A percentile compares a stretch with the other conserved stretches of the same genome.
Conservation (phyloP, 305 asterid species). For the Fraxinus baroniana region DNA sequence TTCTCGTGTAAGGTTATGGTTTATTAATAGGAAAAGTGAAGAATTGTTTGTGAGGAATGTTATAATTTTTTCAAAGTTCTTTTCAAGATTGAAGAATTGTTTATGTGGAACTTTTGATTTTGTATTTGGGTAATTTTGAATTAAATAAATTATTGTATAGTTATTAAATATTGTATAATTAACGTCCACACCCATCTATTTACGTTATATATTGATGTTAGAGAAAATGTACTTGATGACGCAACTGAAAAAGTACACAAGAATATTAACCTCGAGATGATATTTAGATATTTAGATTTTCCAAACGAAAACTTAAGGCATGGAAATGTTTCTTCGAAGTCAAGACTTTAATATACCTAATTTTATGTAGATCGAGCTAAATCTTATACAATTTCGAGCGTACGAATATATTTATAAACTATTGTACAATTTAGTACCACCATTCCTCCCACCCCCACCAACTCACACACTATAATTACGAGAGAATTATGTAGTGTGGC, state of each 20-base stretch:
- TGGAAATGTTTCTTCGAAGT: not conserved
- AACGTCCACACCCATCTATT: not conserved
- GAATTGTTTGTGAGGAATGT: not conserved
- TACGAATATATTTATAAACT: not conserved
- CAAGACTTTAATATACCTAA: not conserved
- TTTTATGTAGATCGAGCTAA: not conserved
- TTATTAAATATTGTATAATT: not conserved
- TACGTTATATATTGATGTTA: not conserved
- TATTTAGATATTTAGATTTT: not conserved
- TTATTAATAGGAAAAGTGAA: not conserved
- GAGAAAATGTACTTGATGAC: not conserved
- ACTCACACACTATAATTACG: not conserved
- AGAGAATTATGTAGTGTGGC: not conserved
- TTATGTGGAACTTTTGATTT: not conserved
- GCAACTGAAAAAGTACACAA: not conserved
- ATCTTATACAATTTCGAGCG: not conserved
- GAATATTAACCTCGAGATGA: not conserved
- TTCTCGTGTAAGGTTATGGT: not conserved
- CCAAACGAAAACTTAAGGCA: not conserved
- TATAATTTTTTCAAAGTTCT: not conserved
- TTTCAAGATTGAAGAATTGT: not conserved
- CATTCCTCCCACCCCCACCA: not conserved
- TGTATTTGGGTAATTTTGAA: not conserved
- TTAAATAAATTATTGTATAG: not conserved
- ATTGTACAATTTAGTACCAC: not conserved